These are phyloP conservation scores for Cynanchum wilfordii DNA, from an alignment of 257 asterid genomes.

Conservation along the genomic window DNA sequence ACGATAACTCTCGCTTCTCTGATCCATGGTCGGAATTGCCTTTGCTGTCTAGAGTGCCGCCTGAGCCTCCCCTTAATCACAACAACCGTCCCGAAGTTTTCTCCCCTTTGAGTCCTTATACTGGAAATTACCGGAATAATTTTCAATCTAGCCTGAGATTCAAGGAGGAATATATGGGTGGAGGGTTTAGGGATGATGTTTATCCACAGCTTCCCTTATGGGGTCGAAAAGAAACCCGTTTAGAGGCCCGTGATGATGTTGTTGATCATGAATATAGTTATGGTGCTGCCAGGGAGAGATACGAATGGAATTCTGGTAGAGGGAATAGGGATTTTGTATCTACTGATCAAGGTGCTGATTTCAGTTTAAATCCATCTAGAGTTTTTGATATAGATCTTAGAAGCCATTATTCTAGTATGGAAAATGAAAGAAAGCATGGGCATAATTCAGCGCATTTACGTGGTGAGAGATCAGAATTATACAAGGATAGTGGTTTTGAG, in stretches of 20 bases:
- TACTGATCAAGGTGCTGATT: constrained; percentile 13
- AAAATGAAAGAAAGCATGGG: constrained; percentile 7
- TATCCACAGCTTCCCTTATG: constrained; percentile 11
- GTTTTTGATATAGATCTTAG: constrained; percentile 22
- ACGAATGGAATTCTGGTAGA: constrained; percentile 15
- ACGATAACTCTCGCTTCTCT: constrained; percentile 1
- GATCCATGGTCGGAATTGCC: constrained; percentile 18
- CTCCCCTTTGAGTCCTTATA: constrained; percentile 13
- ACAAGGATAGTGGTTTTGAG: constrained; percentile 22
- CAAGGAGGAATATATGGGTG: constrained; percentile 21
- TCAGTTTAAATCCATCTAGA: constrained; percentile 16
- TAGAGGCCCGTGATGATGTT: constrained; percentile 8
- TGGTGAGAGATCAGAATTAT: constrained; percentile 19
- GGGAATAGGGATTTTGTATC: not conserved
- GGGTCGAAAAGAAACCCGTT: constrained; percentile 17
- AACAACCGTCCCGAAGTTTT: constrained; percentile 9
- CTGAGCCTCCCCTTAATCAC: constrained; percentile 9
- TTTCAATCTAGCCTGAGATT: constrained; percentile 26
- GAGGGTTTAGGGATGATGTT: constrained; percentile 12
- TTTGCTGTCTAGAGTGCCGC: constrained; percentile 8
- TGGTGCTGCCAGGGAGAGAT: not conserved
- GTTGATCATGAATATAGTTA: constrained; percentile 8
- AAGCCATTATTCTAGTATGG: constrained; percentile 21
- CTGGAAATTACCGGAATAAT: constrained; percentile 3
- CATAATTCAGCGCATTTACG: constrained; percentile 19